A percentile compares a stretch with the other conserved stretches of the same genome.
Conservation (phyloP, 139 green algal species). For the Dunaliella sp. region DNA sequence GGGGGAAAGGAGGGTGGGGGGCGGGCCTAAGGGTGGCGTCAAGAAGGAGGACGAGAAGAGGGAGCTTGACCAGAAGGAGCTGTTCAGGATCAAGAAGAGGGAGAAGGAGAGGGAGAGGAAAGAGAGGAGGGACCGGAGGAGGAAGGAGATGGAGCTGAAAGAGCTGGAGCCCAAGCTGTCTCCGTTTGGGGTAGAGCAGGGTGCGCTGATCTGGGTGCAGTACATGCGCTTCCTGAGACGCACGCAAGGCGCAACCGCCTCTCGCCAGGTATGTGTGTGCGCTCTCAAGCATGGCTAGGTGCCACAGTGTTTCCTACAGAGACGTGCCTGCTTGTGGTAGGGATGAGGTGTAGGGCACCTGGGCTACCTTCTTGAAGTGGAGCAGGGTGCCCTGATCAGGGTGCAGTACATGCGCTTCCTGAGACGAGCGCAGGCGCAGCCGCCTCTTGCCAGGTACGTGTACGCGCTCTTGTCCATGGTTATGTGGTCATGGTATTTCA, state of each 20-base stretch:
- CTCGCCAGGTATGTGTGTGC: slow-evolving; percentile 80
- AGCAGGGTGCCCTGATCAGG: slow-evolving; percentile 69
- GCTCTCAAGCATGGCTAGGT: too few relatives aligned
- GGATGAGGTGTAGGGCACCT: too few relatives aligned
- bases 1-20: not conserved
- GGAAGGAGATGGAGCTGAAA: not conserved
- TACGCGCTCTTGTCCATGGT: too few relatives aligned
- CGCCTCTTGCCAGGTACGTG: slow-evolving; percentile 75
- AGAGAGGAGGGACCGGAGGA: not conserved
- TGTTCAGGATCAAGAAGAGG: not conserved
- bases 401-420: slow-evolving; percentile 85
- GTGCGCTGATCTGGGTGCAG: slow-evolving; percentile 76
- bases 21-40: not conserved
- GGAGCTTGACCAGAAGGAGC: not conserved
- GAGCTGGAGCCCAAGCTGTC: not conserved
- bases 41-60: not conserved
- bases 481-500: too few relatives aligned
- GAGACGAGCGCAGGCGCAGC: slow-evolving; percentile 59
- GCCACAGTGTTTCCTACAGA: too few relatives aligned
- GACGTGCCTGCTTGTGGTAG: too few relatives aligned
- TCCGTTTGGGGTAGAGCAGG: slow-evolving; percentile 42
- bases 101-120: not conserved
- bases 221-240: slow-evolving; percentile 82
- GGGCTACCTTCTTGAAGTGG: slow-evolving; percentile 25
- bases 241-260: slow-evolving; percentile 53